Conservation (phyloP, 352 stramenopile genomes). For the Plasmopara viticola region DNA sequence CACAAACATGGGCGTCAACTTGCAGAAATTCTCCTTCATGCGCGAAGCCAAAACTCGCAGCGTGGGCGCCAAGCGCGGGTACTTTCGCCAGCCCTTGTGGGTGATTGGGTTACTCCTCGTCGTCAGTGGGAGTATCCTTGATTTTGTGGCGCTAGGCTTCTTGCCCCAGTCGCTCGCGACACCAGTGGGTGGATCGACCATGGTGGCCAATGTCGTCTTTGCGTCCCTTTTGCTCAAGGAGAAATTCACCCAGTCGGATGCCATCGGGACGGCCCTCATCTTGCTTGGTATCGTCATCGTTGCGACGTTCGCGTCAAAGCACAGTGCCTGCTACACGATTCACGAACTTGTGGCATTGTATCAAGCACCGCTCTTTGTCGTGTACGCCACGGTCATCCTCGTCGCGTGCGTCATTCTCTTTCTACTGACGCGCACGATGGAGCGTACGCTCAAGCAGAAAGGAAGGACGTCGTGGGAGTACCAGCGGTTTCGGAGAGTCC, state of each 20-base stretch:
- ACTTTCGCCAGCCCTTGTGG: constrained; percentile 71
- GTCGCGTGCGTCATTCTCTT: constrained; percentile 34
- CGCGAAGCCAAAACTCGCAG: constrained; percentile 55
- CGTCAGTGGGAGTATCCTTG: constrained; percentile 55
- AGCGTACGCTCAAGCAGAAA: constrained; percentile 31
- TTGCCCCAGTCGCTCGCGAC: constrained; percentile 75
- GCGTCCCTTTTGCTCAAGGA: constrained; percentile 75
- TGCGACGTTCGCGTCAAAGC: constrained; percentile 73
- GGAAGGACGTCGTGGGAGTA: constrained; percentile 43
- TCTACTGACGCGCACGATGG: constrained; percentile 36
- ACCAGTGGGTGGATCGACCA: constrained; percentile 69
- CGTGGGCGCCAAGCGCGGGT: constrained; percentile 56
- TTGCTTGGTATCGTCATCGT: constrained; percentile 69
- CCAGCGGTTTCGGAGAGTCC: constrained; percentile 45
- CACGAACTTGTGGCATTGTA: constrained; percentile 68
- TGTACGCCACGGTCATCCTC: constrained; percentile 57
- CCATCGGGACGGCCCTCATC: constrained; percentile 59
- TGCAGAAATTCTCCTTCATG: constrained; percentile 89
- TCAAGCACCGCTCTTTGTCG: constrained; percentile 45
- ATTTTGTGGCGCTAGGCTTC: constrained; percentile 78
- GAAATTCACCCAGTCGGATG: constrained; percentile 58
- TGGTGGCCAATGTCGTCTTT: constrained; percentile 82
- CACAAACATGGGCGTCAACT: constrained; percentile 83
- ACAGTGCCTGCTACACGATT: constrained; percentile 70
- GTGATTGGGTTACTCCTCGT: constrained; percentile 71